These are phyloP conservation scores for Scolecobasidium constrictum DNA, from an alignment of 2,329 filamentous ascomycete genomes.

Conservation along the genomic window DNA sequence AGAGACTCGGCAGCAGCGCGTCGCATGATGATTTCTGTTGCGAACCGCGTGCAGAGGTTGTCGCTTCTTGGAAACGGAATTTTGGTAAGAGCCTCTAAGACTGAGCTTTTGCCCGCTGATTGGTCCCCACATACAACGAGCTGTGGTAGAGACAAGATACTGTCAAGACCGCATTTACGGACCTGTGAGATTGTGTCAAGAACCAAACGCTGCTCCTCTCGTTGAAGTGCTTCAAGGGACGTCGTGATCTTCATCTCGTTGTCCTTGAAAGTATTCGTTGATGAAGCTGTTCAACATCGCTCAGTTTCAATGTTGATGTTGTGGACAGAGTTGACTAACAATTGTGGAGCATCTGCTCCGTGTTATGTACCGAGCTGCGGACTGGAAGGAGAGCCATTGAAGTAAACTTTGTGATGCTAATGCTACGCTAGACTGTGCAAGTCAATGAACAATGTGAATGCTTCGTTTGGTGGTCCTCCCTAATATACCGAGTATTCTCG, in stretches of 20 bases:
- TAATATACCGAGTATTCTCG: too few relatives aligned
- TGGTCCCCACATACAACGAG: constrained; percentile 17
- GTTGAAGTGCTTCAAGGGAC: constrained; percentile 33
- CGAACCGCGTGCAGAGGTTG: constrained; percentile 13
- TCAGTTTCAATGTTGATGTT: too few relatives aligned
- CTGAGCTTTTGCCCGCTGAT: constrained; percentile 14
- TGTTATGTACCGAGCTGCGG: too few relatives aligned
- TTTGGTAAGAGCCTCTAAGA: constrained; percentile 18
- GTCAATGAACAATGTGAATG: too few relatives aligned
- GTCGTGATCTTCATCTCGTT: constrained; percentile 15
- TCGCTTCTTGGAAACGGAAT: constrained; percentile 11
- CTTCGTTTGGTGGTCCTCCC: too few relatives aligned
- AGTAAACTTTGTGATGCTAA: too few relatives aligned
- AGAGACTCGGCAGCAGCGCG: constrained; percentile 26
- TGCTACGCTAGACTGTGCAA: too few relatives aligned
- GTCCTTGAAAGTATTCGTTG: too few relatives aligned
- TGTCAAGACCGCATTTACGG: constrained; percentile 38
- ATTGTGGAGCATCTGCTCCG: too few relatives aligned
- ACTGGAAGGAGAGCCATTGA: too few relatives aligned
- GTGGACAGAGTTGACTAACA: too few relatives aligned
- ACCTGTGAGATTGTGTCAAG: constrained; percentile 48
- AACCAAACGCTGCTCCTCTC: constrained; percentile 18
- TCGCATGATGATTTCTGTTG: constrained; percentile 42
- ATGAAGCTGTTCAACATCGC: too few relatives aligned
- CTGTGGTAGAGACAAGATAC: constrained; percentile 7